Conservation (phyloP, 2,329 filamentous ascomycete species). For the Curvularia lunata region DNA sequence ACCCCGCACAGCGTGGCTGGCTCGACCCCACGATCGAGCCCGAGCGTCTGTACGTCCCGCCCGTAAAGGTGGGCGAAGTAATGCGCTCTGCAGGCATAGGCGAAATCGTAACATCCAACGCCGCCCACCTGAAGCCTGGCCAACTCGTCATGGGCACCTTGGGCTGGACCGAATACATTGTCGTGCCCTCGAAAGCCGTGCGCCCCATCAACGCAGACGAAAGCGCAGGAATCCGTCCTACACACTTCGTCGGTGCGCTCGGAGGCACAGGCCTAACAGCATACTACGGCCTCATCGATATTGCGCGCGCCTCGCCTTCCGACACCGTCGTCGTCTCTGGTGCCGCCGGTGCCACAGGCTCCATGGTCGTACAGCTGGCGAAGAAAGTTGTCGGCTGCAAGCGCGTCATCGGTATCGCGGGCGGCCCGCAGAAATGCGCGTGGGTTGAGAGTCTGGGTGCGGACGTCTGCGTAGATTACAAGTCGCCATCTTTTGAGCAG, state of each 20-base stretch:
- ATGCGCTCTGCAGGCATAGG: conserved; percentile 70
- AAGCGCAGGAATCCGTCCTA: conserved; percentile 47
- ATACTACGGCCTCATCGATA: conserved; percentile 74
- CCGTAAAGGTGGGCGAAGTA: conserved; percentile 53
- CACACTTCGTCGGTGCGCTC: conserved; percentile 57
- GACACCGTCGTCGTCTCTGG: conserved; percentile 79
- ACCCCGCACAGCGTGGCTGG: conserved; percentile 59
- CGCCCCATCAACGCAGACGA: conserved; percentile 41
- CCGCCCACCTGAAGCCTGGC: conserved; percentile 60
- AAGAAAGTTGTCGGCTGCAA: conserved; percentile 57
- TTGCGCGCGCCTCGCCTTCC: conserved; percentile 68
- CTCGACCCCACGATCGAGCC: conserved; percentile 33
- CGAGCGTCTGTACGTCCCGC: conserved; percentile 55
- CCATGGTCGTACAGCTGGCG: conserved; percentile 67
- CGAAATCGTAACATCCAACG: conserved; percentile 66
- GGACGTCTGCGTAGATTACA: conserved; percentile 64
- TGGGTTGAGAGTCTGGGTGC: conserved; percentile 60
- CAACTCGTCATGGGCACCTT: conserved; percentile 60
- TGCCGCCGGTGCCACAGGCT: conserved; percentile 78
- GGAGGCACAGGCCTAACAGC: conserved; percentile 68
- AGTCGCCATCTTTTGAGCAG: conserved; percentile 54
- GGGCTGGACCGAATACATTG: conserved; percentile 72
- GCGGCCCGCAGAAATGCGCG: conserved; percentile 59
- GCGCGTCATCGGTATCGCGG: conserved; percentile 60
- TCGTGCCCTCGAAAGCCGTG: conserved; percentile 52